Evolutionary conservation across 2,329 filamentous ascomycete species (phyloP).

Genomic region (Aureobasidium pullulans): DNA sequence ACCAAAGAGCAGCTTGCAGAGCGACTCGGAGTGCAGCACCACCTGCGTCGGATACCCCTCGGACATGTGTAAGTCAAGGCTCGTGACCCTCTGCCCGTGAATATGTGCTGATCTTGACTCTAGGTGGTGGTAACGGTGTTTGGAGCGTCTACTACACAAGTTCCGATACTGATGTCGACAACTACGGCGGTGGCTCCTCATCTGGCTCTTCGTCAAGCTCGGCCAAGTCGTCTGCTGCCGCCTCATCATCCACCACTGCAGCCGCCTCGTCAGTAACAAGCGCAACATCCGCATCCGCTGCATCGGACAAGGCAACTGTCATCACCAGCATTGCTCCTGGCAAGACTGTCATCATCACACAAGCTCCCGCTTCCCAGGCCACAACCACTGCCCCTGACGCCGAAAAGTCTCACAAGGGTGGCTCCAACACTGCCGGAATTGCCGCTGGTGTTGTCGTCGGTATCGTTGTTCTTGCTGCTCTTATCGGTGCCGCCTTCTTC

Average conservation of each 20-base stretch:
- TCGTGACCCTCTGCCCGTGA: not conserved
- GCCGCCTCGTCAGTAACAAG: not conserved
- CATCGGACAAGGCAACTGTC: constrained; percentile 21
- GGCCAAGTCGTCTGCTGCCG: constrained; percentile 16
- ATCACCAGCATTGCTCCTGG: constrained; percentile 26
- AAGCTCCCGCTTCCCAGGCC: constrained; percentile 26
- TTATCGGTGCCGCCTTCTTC: constrained; percentile 64
- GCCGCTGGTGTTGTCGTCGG: constrained; percentile 83
- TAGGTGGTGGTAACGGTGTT: constrained; percentile 51
- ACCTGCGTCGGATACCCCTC: constrained; percentile 56
- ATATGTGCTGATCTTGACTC: constrained; percentile 22
- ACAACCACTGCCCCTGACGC: constrained; percentile 44
- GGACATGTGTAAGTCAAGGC: constrained; percentile 56
- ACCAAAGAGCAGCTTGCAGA: constrained; percentile 41
- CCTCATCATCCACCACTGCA: constrained; percentile 15
- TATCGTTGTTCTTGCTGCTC: constrained; percentile 59
- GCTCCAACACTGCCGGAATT: constrained; percentile 62
- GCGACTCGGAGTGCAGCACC: constrained; percentile 55
- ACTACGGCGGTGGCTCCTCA: constrained; percentile 22
- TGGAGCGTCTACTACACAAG: constrained; percentile 49
- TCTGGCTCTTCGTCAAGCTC: constrained; percentile 17
- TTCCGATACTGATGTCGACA: constrained; percentile 31
- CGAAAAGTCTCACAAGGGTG: constrained; percentile 35
- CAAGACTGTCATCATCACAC: constrained; percentile 29
- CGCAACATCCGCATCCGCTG: not conserved